These are phyloP conservation scores for Penicillium sp. DNA, from an alignment of 2,329 filamentous ascomycete species.

Conservation along the genomic window DNA sequence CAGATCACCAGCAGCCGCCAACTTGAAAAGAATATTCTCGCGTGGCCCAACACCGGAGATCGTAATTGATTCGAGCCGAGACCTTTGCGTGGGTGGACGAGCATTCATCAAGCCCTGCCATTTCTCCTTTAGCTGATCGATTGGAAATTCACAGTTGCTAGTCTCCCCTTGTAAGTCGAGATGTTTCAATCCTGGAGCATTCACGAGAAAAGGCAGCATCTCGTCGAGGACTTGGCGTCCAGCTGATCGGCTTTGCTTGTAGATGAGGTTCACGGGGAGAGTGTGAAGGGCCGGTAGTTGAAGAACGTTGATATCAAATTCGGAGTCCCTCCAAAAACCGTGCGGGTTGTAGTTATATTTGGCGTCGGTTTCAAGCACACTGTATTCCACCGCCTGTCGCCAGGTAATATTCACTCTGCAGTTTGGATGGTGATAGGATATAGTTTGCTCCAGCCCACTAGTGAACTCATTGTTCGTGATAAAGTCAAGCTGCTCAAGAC, in stretches of 20 bases:
- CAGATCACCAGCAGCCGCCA: conserved; percentile 6
- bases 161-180: background rate
- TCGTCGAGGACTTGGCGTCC: background rate
- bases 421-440: conserved; percentile 8
- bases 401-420: conserved; percentile 1
- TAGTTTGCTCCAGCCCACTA: background rate
- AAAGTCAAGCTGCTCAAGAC: conserved; percentile 7
- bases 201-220: conserved; percentile 6
- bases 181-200: conserved; percentile 6
- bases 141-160: too few relatives aligned
- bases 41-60: background rate
- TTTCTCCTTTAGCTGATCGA: background rate
- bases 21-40: conserved; percentile 1
- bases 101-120: background rate
- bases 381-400: background rate
- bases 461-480: background rate
- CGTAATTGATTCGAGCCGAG: conserved; percentile 7
- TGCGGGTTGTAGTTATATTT: background rate
- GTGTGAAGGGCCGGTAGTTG: conserved; percentile 1
- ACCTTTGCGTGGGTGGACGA: background rate
- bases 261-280: background rate
- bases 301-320: conserved; percentile 10
- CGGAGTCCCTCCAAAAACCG: background rate
- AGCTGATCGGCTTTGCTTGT: background rate
- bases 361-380: background rate